Evolutionary conservation across 306 rosid genomes (phyloP), one percentile per base, ranked within the genome.

Genomic region (Prunus mongolica): DNA sequence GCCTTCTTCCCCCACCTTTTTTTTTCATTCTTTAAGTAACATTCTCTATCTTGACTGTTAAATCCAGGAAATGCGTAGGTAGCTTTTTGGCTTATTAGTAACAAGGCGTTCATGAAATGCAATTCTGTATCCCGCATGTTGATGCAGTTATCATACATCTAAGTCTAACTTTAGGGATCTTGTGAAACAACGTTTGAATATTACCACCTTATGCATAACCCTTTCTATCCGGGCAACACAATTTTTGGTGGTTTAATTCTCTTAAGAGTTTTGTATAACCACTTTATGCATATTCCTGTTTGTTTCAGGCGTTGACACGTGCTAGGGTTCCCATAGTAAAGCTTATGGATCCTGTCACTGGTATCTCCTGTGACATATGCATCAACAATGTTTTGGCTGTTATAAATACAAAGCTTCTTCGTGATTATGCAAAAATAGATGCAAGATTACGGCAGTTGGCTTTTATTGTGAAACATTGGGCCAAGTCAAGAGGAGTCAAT

Each of bases 301-400:
- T 87, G 76, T 84, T 76, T 19, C 89, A 95, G 99, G 99, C 99
- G 15, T 78, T 95, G 87, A 95, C 97, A 8, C 92, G 91, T 67
- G 99, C 99, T 67, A 87, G 99, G 80, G 99, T 95, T 83, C 99
- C 99, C 4, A 95, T 95, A 73, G 96, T 95, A 67, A 95, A 95
- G 92, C 99, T 95, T 62, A 86, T 82, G 96, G 99, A 95, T 82
- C 97, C 97, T 22, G 90, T 69, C 74, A 95, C 97, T 46, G 97
- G 89, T 83, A 84, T 95, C 71, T 95, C 97, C 27, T 95, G 99
- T 72, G 99, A 95, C 87, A 90, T 95, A 81, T 95, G 99, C 87
- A 84, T 95, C 82, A 95, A 95, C 85, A 95, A 95, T 78, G 88
- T 92, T 80, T 86, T 95, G 80, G 99, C 99, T 65, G 99, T 95